Conservation (phyloP, 1,284 basidiomycete genomes). For the Rhodotorula sp. region DNA sequence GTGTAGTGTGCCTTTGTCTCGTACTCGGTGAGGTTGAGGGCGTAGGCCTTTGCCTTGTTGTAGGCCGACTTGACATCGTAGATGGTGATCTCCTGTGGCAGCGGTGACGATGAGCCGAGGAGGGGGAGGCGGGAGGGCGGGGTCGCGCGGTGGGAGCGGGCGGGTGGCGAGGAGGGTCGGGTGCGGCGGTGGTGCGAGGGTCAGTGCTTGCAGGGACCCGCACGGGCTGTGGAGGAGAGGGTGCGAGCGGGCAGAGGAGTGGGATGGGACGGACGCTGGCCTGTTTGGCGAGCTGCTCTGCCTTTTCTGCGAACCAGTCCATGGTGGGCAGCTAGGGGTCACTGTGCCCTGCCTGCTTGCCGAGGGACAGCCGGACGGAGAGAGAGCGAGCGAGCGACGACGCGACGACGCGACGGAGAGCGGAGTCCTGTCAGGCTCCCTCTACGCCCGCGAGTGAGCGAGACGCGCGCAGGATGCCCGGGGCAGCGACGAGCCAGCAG, state of each 20-base stretch:
- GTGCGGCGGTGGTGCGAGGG: not conserved
- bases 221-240: not conserved
- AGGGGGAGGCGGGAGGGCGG: too few relatives aligned
- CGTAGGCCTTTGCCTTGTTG: slow-evolving; percentile 65
- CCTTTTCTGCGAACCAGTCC: slow-evolving; percentile 38
- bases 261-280: slow-evolving; percentile 21
- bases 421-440: not conserved
- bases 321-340: slow-evolving; percentile 14
- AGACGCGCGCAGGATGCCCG: not conserved
- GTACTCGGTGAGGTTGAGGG: slow-evolving; percentile 94
- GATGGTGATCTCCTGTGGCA: slow-evolving; percentile 62
- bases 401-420: not conserved
- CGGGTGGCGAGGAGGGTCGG: too few relatives aligned
- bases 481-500: slow-evolving; percentile 60
- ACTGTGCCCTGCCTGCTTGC: not conserved
- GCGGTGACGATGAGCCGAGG: too few relatives aligned
- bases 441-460: not conserved
- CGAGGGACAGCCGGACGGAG: not conserved
- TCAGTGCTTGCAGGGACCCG: too few relatives aligned
- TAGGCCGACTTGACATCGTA: slow-evolving; percentile 75
- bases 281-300: slow-evolving; percentile 44
- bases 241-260: not conserved
- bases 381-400: not conserved
- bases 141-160: not conserved
- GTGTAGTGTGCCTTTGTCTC: slow-evolving; percentile 60